Base-by-base conservation (phyloP, 331 rosid species). In the Phaseolus coccineus region DNA sequence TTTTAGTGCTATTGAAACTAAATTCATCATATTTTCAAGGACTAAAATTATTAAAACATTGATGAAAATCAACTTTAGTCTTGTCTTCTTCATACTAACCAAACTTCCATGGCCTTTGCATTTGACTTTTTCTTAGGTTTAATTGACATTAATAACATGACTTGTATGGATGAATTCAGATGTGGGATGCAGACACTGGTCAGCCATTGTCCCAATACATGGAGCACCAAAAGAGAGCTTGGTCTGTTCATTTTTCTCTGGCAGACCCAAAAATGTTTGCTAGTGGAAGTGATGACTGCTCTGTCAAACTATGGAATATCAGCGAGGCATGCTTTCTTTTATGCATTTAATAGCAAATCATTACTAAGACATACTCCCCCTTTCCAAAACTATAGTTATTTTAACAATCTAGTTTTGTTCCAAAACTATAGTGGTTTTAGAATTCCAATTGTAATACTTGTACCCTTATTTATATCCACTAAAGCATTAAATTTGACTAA, bases 211-310 rank as follows among this genome's bases (percentile, higher is more conserved):
- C 84, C 58, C 89, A 77, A 80, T 84, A 87, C 70, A 79, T 3
- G 65, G 97, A 92, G 87, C 97, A 92, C 88, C 81, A 90, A 77
- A 87, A 84, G 90, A 84, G 97, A 72, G 93, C 94, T 65, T 92
- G 97, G 97, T 92, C 90, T 62, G 81, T 92, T 81, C 89, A 92
- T 86, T 88, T 88, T 71, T 88, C 94, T 68, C 74, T 67, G 65
- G 78, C 90, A 0, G 85, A 92, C 77, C 97, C 97, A 14, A 88
- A 84, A 80, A 79, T 69, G 91, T 90, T 92, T 81, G 91, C 94
- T 37, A 92, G 94, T 72, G 97, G 97, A 84, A 92, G 94, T 76
- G 97, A 92, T 69, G 97, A 92, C 79, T 88, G 82, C 78, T 87
- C 93, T 25, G 91, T 92, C 69, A 92, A 89, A 80, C 86, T 92